Conservation (phyloP, 2,329 filamentous ascomycete genomes). For the Diaporthe batatas region DNA sequence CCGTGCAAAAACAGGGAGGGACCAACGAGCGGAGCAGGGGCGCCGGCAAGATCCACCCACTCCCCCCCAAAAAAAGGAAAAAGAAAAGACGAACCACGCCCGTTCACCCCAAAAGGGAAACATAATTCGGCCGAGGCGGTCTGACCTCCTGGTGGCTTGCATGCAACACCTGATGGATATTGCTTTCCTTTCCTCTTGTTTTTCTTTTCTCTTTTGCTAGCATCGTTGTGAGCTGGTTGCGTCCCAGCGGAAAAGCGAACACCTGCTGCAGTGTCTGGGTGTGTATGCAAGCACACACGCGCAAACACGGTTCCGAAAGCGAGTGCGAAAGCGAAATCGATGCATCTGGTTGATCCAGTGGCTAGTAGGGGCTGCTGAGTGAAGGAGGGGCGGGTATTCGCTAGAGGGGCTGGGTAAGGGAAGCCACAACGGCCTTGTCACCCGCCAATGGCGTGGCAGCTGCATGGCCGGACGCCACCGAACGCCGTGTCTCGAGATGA, state of each 20-base stretch:
- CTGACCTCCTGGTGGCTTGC: slow-evolving; percentile 4
- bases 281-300: neutral
- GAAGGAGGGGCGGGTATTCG: neutral
- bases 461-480: neutral
- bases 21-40: neutral
- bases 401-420: neutral
- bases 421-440: neutral
- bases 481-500: neutral
- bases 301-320: neutral
- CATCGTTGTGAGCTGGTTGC: neutral
- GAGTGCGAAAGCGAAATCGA: neutral
- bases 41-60: no score
- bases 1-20: neutral
- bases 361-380: neutral
- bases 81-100: neutral
- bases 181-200: neutral
- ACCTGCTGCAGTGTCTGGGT: neutral
- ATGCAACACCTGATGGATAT: neutral
- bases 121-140: neutral
- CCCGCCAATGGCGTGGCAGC: slow-evolving; percentile 1
- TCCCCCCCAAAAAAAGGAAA: neutral
- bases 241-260: neutral
- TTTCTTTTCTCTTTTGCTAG: neutral
- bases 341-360: neutral
- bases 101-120: neutral